Conservation (phyloP, 179 eudicot species). For the Kewa caespitosa region DNA sequence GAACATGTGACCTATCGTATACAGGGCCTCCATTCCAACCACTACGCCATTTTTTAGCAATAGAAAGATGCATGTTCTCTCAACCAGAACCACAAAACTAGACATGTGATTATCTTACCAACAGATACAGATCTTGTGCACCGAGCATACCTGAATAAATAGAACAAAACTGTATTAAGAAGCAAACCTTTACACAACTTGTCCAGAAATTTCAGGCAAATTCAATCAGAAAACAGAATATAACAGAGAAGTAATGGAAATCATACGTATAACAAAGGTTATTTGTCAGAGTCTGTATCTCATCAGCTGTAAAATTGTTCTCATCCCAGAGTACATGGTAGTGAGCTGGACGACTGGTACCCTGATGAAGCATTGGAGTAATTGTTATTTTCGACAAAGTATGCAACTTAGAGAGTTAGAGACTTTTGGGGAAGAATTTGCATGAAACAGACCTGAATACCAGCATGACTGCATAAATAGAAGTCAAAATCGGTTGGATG, state of each 20-base stretch:
- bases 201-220: too few relatives aligned
- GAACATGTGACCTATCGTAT: too few relatives aligned
- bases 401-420: neutral
- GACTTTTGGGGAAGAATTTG: neutral
- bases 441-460: slow-evolving; percentile 59
- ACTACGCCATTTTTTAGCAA: too few relatives aligned
- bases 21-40: too few relatives aligned
- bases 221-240: too few relatives aligned
- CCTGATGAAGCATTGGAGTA: slow-evolving; percentile 37
- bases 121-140: slow-evolving; percentile 91
- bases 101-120: slow-evolving; percentile 39
- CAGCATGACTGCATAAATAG: slow-evolving; percentile 88
- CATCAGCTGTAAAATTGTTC: slow-evolving; percentile 81
- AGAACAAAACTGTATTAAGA: neutral
- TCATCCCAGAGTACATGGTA: slow-evolving; percentile 97
- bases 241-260: too few relatives aligned
- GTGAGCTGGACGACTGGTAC: slow-evolving; percentile 92
- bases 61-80: neutral
- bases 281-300: slow-evolving; percentile 78
- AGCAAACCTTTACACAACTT: neutral
- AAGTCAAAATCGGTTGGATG: slow-evolving; percentile 95
- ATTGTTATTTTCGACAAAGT: slow-evolving; percentile 2
- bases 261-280: slow-evolving; percentile 89
- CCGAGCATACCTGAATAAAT: slow-evolving; percentile 64
- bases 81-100: neutral